Evolutionary conservation across 371 early-diverging fungal species (phyloP), one percentile per base, ranked within the genome.

Genomic region (Rhizopus delemar): DNA sequence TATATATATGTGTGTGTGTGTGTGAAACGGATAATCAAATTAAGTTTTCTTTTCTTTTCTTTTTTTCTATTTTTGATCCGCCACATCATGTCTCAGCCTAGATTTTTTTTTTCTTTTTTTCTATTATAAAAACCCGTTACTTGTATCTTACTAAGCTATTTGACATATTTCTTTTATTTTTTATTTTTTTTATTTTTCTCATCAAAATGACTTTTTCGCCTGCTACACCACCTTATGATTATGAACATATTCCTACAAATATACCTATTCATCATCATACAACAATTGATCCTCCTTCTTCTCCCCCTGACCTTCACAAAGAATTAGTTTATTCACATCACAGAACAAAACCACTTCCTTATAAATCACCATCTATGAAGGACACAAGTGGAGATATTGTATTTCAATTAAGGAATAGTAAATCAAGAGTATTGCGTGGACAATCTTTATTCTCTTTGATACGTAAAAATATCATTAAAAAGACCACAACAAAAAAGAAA

Each of bases 291-390:
- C 22, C 39, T 38, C 39, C 39, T 5, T 38, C 39, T 46, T 34
- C 12, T 8, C 56, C 32, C 45, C 32, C 33, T 55, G 41, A 15
- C 56, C 56, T 43, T 28, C 39, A 38, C 13, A 38, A 38, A 13
- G 39, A 38, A 45, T 31, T 34, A 12, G 6, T 36, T 36, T 29
- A 33, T 5, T 29, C 3, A 12, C 34, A 45, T 28, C 56, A 63
- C 8, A 55, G 64, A 12, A 34, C 57, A 36, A 77, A 77, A 55
- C 65, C 73, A 6, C 46, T 63, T 22, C 77, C 77, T 31, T 66
- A 74, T 52, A 60, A 59, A 58, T 77, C 77, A 41, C 77, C 77
- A 29, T 58, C 77, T 8, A 64, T 70, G 16, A 64, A 69, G 39
- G 65, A 68, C 8, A 74, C 33, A 69, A 70, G 35, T 70, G 22